Base-by-base conservation (phyloP, 192 early-diverging fungal genomes). In the Allomyces macrogynus region DNA sequence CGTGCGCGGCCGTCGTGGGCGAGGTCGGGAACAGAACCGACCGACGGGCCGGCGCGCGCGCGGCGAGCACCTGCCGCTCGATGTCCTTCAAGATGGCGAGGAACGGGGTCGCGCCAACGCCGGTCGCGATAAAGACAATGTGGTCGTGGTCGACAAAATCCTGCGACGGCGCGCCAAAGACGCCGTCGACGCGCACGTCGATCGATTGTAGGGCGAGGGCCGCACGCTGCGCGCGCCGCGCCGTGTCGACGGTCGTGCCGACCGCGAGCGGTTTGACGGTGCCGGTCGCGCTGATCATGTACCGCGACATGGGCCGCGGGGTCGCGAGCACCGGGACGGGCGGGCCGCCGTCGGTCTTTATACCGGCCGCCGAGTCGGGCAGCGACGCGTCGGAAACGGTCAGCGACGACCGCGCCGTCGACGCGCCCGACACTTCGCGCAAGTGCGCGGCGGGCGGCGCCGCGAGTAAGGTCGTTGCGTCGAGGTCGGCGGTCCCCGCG, bases 91-190 rank as follows among this genome's bases (percentile, higher is more conserved):
- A 72, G 12, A 90, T 75, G 24, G 82, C 77, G 23, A 86, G 86
- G 44, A 83, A 83, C 3, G 88, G 88, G 3, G 88, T 90, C 24
- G 87, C 82, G 32, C 88, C 88, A 49, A 90, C 87, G 66, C 88
- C 88, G 18, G 87, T 87, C 4, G 83, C 86, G 23, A 90, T 77
- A 26, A 88, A 71, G 14, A 87, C 72, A 14, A 82, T 76, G n/a
- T 79, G 75, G 63, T 85, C 80, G 71, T 85, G 87, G 64, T 88
- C 83, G 74, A 86, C 86, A 60, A 90, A 80, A 63, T 84, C 84
- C 75, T 90, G 84, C 0, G 84, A 78, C 0, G 87, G 81, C 16
- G 77, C 73, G 26, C 81, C 79, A 70, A 84, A 89, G 10, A 86
- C 84, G 16, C 87, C 87, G 61, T 89, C 87, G 60, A 89, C 76